phyloP scores from a whole-genome alignment of 2,329 filamentous ascomycete genomes.

The Sporothrix pallida region DNA sequence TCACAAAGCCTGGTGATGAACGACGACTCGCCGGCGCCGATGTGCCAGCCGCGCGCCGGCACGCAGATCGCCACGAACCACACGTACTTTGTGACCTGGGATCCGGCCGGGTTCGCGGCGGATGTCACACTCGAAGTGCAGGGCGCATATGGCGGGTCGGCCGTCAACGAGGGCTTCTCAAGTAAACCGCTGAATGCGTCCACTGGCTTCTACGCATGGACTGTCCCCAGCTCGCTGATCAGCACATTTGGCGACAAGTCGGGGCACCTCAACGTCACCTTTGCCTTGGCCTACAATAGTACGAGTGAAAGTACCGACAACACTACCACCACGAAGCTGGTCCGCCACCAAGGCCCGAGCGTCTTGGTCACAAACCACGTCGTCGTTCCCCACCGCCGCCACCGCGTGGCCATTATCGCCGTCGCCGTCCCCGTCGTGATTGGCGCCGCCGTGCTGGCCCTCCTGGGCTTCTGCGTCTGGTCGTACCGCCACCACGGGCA shows the following conservation, averaged over 20 bases:
- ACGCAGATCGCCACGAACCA: constrained; percentile 42
- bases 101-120: constrained; percentile 40
- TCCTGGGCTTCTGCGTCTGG: constrained; percentile 40
- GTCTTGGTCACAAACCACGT: constrained; percentile 39
- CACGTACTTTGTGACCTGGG: constrained; percentile 49
- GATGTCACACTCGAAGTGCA: constrained; percentile 38
- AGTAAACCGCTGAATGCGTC: constrained; percentile 38
- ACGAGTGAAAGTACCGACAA: too few species aligned
- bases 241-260: constrained; percentile 1
- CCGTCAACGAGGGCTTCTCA: constrained; percentile 35
- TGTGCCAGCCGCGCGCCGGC: constrained; percentile 45
- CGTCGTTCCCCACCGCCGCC: neutral
- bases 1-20: constrained; percentile 37
- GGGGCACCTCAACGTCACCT: constrained; percentile 35
- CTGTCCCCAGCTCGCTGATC: constrained; percentile 39
- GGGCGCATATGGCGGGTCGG: constrained; percentile 33
- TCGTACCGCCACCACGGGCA: constrained; percentile 41
- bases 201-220: constrained; percentile 44
- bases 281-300: constrained; percentile 41
- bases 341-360: constrained; percentile 39
- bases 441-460: constrained; percentile 37
- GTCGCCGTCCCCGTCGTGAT: constrained; percentile 45
- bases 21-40: constrained; percentile 31
- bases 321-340: constrained; percentile 25
- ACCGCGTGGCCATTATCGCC: constrained; percentile 36